phyloP scores from a whole-genome alignment of 257 asterid genomes.

The Penstemon barbatus region DNA sequence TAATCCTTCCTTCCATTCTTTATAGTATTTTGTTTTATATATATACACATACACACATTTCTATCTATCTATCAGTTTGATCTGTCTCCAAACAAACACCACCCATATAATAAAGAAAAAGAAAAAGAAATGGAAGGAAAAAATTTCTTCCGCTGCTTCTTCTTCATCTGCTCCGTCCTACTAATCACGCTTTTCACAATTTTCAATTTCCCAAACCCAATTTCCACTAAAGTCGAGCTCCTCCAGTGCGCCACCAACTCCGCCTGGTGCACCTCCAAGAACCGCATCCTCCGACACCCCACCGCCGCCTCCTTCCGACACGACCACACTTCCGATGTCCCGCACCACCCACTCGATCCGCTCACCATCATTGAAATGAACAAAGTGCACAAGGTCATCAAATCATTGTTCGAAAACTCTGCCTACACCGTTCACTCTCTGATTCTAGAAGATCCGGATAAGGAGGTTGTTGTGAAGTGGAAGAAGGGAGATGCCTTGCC shows the following conservation, averaged over 20 bases:
- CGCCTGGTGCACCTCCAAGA: slow-evolving; percentile 52
- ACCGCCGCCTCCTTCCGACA: slow-evolving; percentile 5
- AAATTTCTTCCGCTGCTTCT: slow-evolving; percentile 34
- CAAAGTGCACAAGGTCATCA: slow-evolving; percentile 38
- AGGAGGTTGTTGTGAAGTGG: slow-evolving; percentile 55
- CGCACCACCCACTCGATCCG: slow-evolving; percentile 77
- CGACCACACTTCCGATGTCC: slow-evolving; percentile 39
- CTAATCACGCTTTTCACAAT: slow-evolving; percentile 30
- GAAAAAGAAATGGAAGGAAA: slow-evolving; percentile 44
- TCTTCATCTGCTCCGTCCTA: slow-evolving; percentile 33
- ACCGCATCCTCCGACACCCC: slow-evolving; percentile 50
- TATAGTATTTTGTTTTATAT: background rate
- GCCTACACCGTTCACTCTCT: slow-evolving; percentile 60
- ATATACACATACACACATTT: background rate
- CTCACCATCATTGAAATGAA: slow-evolving; percentile 59
- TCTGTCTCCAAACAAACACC: background rate
- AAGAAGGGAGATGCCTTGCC: slow-evolving; percentile 46
- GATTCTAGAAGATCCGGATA: slow-evolving; percentile 67
- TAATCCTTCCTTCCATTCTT: too few species aligned
- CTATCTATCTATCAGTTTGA: background rate
- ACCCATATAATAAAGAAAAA: background rate
- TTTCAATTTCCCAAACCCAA: slow-evolving; percentile 27
- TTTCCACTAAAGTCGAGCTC: slow-evolving; percentile 19
- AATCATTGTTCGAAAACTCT: slow-evolving; percentile 34
- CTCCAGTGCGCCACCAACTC: slow-evolving; percentile 42